Evolutionary conservation across 2,329 filamentous ascomycete species (phyloP), one percentile per base, ranked within the genome.

Genomic region (Annulohypoxylon truncatum): DNA sequence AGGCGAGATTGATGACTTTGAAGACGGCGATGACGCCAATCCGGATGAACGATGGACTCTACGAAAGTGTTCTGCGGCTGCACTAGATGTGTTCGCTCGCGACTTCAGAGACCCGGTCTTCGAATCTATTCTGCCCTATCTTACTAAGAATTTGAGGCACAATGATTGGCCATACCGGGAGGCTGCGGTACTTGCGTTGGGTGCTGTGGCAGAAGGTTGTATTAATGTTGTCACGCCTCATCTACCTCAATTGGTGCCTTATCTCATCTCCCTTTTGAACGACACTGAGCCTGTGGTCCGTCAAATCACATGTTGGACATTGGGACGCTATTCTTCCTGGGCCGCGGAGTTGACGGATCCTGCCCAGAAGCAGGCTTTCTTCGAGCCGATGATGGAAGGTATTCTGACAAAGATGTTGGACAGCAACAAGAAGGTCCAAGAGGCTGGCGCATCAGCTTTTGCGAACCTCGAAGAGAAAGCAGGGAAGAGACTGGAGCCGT

Each of bases 231-330:
- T 99, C 55, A 90, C 90, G 48, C 96, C 94, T 55, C 94, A 98
- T 79, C 87, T 99, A 28, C 94, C 93, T 1, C 91, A 97, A 76
- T 85, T 99, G 40, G 89, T 98, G 2, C 92, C 93, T 1, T 99
- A 97, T 77, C 87, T 99, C 50, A 91, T 98, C 71, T 91, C 91
- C 6, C 86, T 97, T 0, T 85, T 99, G 33, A 88, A 91, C 61
- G 96, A 99, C 75, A 77, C 86, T 1, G 94, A 97, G 79, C 93
- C 96, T 12, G 91, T 98, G 12, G 95, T 99, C 35, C 88, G 96
- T 67, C 93, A 97, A 77, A 99, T 99, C 71, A 98, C 95, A 22
- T 99, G 96, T 80, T 99, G 96, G 96, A 96, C 96, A 4, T 86
- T 99, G 20, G 94, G 94, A 15, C 88, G 96, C 47, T 99, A 97